Evolutionary conservation across 495 filamentous ascomycete genomes (phyloP).

Genomic region (Neurospora intermedia): DNA sequence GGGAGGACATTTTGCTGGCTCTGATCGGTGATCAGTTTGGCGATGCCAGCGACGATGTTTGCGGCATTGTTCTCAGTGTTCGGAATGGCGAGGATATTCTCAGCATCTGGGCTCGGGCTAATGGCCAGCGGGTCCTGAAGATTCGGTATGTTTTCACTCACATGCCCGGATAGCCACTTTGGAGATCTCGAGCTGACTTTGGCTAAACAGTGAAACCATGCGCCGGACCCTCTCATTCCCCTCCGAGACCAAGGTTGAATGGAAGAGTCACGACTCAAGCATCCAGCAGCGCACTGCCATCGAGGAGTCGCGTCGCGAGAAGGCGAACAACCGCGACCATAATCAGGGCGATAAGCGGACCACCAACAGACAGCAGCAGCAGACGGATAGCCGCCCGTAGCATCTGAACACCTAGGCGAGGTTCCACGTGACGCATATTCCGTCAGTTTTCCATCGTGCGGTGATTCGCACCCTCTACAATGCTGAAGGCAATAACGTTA

Average conservation of each 20-base stretch:
- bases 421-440: not conserved
- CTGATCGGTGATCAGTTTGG: conserved; percentile 92
- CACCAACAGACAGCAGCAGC: conserved; percentile 17
- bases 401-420: not conserved
- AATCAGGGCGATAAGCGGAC: conserved; percentile 34
- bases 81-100: conserved; percentile 92
- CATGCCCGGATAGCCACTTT: not conserved
- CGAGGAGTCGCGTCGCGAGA: conserved; percentile 73
- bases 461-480: not conserved
- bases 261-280: conserved; percentile 81
- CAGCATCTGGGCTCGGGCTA: conserved; percentile 91
- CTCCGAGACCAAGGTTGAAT: conserved; percentile 78
- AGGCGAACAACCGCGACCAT: conserved; percentile 39
- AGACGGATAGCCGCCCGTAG: conserved; percentile 8
- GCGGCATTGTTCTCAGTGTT: conserved; percentile 87
- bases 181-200: conserved; percentile 2
- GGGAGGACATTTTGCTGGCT: conserved; percentile 88
- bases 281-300: conserved; percentile 73
- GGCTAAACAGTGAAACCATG: conserved; percentile 65
- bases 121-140: conserved; percentile 89
- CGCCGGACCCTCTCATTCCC: conserved; percentile 80
- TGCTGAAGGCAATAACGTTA: not conserved
- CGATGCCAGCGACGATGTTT: conserved; percentile 89
- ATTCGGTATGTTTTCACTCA: conserved; percentile 57
- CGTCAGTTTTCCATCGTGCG: not conserved